These are phyloP conservation scores for Spathaspora sp. DNA, from an alignment of 805 yeast species.

Conservation along the genomic window DNA sequence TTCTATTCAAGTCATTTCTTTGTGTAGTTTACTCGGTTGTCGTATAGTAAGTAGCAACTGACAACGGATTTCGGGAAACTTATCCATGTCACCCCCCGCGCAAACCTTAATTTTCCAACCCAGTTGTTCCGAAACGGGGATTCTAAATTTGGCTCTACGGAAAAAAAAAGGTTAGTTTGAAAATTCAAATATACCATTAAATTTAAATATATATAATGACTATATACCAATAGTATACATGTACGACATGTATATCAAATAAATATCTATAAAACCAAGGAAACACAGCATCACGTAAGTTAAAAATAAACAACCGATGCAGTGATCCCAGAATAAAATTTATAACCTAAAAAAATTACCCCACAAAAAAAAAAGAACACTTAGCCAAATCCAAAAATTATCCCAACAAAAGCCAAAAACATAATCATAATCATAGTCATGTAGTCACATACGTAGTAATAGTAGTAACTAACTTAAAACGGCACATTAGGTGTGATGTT, in stretches of 20 bases:
- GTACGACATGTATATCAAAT: too few relatives aligned
- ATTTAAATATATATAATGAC: background rate
- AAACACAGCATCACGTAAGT: background rate
- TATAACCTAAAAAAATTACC: background rate
- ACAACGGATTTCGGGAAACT: too few relatives aligned
- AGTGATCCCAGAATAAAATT: background rate
- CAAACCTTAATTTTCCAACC: background rate
- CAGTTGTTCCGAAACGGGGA: background rate
- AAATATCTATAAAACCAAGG: background rate
- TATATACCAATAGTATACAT: too few relatives aligned
- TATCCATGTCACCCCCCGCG: background rate
- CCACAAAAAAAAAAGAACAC: background rate
- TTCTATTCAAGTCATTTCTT: too few relatives aligned
- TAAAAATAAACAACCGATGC: background rate
- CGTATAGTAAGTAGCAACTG: too few relatives aligned
- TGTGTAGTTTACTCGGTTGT: too few relatives aligned
- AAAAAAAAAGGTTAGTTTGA: background rate
- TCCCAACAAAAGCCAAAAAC: background rate
- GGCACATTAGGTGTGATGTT: slow-evolving; percentile 11
- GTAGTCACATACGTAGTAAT: background rate
- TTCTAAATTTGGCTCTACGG: background rate
- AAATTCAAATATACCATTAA: too few relatives aligned
- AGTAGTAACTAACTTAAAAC: background rate
- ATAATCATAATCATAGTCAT: background rate
- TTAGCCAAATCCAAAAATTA: background rate